Percentiles rank a stretch among this genome's conserved stretches.
phyloP scores from a whole-genome alignment of 441 rosid species.

The Sinapis alba region DNA sequence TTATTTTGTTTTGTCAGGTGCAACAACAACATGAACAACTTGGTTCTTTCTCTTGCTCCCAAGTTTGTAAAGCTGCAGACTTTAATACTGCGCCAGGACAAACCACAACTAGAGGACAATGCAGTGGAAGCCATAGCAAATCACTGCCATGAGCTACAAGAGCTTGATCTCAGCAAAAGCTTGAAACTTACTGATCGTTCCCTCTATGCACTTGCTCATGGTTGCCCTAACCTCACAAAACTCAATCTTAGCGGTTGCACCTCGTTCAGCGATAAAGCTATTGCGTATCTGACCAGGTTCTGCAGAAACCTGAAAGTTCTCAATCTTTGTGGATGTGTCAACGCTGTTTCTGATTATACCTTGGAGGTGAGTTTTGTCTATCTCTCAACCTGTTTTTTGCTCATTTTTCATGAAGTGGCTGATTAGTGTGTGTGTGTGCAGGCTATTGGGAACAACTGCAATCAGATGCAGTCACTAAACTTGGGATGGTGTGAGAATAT shows the following conservation, averaged over 20 bases:
- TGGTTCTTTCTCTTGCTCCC: constrained; percentile 82
- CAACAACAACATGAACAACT: constrained; percentile 74
- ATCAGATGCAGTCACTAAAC: constrained; percentile 67
- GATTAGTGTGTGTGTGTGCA: constrained; percentile 36
- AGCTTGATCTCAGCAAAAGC: constrained; percentile 95
- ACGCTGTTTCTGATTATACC: constrained; percentile 77
- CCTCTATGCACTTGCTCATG: constrained; percentile 72
- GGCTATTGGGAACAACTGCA: constrained; percentile 90
- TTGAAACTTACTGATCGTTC: constrained; percentile 77
- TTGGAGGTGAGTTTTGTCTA: constrained; percentile 58
- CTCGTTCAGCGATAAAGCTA: constrained; percentile 65
- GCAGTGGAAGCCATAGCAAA: constrained; percentile 80
- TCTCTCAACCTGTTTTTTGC: neutral
- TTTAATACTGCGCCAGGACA: constrained; percentile 79
- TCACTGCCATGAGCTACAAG: constrained; percentile 78
- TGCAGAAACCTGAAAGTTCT: constrained; percentile 66
- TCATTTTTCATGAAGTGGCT: neutral
- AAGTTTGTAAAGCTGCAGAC: constrained; percentile 75
- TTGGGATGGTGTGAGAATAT: constrained; percentile 98
- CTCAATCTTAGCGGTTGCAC: constrained; percentile 95
- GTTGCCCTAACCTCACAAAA: constrained; percentile 77
- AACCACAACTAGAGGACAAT: constrained; percentile 79
- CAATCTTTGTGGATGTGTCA: constrained; percentile 91
- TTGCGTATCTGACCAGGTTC: constrained; percentile 58
- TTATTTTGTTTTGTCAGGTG: constrained; percentile 52